Conservation (phyloP, 257 asterid genomes). For the Cordia subcordata region DNA sequence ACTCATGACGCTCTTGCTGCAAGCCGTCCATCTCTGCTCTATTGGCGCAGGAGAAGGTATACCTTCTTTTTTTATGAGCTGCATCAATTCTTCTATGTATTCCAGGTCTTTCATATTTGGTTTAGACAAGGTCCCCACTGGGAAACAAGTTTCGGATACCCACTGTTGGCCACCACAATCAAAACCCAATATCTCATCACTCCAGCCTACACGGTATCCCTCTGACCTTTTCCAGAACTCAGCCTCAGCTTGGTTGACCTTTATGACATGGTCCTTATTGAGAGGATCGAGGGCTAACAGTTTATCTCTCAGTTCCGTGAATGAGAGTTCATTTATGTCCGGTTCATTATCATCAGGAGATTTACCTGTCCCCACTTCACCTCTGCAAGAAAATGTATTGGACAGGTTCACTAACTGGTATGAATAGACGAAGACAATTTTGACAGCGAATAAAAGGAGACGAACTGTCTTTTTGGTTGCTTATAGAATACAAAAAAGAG, state of each 20-base stretch:
- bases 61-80: slow-evolving; percentile 64
- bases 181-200: slow-evolving; percentile 93
- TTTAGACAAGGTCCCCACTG: slow-evolving; percentile 82
- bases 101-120: slow-evolving; percentile 88
- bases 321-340: slow-evolving; percentile 56
- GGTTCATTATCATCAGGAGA: slow-evolving; percentile 47
- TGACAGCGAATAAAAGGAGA: too few species aligned
- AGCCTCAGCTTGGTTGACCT: slow-evolving; percentile 92
- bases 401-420: neutral
- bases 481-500: neutral
- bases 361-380: slow-evolving; percentile 19
- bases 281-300: slow-evolving; percentile 81
- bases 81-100: slow-evolving; percentile 65
- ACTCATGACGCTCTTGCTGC: slow-evolving; percentile 86
- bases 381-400: slow-evolving; percentile 37
- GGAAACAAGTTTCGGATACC: slow-evolving; percentile 95
- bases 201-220: slow-evolving; percentile 96
- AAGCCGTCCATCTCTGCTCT: slow-evolving; percentile 95
- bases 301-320: slow-evolving; percentile 89
- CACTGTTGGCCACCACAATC: slow-evolving; percentile 99
- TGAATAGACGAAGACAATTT: neutral
- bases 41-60: slow-evolving; percentile 97
- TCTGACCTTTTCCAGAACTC: slow-evolving; percentile 92
- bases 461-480: too few species aligned
- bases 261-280: slow-evolving; percentile 64